Percentiles rank a stretch among this genome's conserved stretches.
Evolutionary conservation across 192 early-diverging fungal species (phyloP).

Genomic region (Lobosporangium transversale): DNA sequence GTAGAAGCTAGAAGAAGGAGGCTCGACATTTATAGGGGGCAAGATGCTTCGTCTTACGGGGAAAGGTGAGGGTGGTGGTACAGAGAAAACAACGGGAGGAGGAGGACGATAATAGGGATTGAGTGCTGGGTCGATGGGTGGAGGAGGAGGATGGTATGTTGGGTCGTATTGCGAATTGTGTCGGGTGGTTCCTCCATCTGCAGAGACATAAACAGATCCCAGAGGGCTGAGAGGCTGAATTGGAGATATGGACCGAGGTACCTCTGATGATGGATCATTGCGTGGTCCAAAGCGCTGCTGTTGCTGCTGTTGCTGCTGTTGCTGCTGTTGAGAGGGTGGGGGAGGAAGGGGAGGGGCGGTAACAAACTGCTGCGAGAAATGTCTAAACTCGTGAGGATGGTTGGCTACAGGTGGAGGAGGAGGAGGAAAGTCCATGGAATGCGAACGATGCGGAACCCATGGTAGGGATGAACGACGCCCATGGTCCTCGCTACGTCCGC

Average conservation of each 20-base stretch:
- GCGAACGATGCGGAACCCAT: too few species aligned
- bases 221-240: conserved; percentile 13
- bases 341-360: too few species aligned
- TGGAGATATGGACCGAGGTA: neutral
- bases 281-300: neutral
- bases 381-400: too few species aligned
- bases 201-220: neutral
- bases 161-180: too few species aligned
- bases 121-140: neutral
- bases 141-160: conserved; percentile 6
- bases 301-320: neutral
- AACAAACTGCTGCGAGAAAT: too few species aligned
- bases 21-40: neutral
- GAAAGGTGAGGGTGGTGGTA: neutral
- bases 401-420: too few species aligned
- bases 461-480: too few species aligned
- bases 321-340: neutral
- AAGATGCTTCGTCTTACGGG: neutral
- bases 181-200: neutral
- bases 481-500: too few species aligned
- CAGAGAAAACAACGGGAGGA: neutral
- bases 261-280: neutral
- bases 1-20: conserved; percentile 6
- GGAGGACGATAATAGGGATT: conserved; percentile 21
- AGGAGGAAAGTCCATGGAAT: too few species aligned